A percentile compares a stretch with the other conserved stretches of the same genome.
These are phyloP conservation scores for Ramaria rubella DNA, from an alignment of 768 basidiomycete genomes.

Conservation along the genomic window DNA sequence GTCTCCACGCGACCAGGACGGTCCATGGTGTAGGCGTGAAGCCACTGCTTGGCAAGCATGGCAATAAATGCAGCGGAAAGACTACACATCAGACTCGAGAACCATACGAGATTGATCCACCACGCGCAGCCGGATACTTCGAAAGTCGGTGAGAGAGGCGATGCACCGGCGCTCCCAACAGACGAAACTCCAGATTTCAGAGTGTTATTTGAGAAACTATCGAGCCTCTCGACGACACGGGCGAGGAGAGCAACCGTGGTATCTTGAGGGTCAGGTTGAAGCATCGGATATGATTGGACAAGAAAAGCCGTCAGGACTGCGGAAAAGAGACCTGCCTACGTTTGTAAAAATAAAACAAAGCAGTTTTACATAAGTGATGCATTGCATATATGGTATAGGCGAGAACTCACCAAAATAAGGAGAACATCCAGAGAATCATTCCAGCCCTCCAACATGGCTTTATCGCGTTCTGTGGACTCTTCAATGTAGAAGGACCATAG, in stretches of 20 bases:
- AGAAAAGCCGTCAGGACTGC: slow-evolving; percentile 21
- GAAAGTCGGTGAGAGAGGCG: neutral
- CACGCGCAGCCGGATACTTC: slow-evolving; percentile 38
- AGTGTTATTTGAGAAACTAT: neutral
- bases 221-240: neutral
- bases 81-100: slow-evolving; percentile 19
- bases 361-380: neutral
- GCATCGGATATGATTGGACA: slow-evolving; percentile 16
- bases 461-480: neutral
- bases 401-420: slow-evolving; percentile 1
- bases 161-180: neutral
- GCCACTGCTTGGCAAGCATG: slow-evolving; percentile 26
- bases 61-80: slow-evolving; percentile 21
- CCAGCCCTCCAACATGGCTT: slow-evolving; percentile 1
- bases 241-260: slow-evolving; percentile 4
- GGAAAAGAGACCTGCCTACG: slow-evolving; percentile 23
- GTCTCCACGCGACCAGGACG: slow-evolving; percentile 4
- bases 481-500: neutral
- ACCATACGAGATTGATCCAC: slow-evolving; percentile 28
- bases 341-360: slow-evolving; percentile 13
- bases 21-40: slow-evolving; percentile 13
- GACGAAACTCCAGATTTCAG: neutral
- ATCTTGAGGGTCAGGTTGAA: slow-evolving; percentile 12
- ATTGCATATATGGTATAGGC: neutral
- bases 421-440: slow-evolving; percentile 5